A percentile compares a stretch with the other conserved stretches of the same genome.
These are phyloP conservation scores for Candida krabiensis DNA, from an alignment of 805 yeast species.

Conservation along the genomic window DNA sequence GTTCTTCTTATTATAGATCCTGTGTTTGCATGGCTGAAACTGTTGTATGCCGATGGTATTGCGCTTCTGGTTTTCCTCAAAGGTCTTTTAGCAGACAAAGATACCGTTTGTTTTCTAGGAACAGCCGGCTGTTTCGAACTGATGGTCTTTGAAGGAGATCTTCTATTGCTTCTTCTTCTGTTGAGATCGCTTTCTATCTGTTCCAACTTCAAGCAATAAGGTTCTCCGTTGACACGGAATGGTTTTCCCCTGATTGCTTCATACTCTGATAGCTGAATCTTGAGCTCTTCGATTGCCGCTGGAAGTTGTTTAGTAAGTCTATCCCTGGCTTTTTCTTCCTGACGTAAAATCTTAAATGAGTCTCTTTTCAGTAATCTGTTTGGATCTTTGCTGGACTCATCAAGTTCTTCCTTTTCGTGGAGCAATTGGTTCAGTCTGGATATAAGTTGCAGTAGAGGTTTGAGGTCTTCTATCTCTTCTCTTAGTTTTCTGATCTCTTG, in stretches of 20 bases:
- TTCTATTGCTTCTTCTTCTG: constrained; percentile 11
- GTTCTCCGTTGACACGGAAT: constrained; percentile 48
- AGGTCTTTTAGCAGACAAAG: constrained; percentile 4
- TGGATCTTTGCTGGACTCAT: constrained; percentile 74
- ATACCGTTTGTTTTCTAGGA: constrained; percentile 11
- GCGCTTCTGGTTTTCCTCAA: constrained; percentile 4
- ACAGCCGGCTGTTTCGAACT: background rate
- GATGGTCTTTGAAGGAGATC: constrained; percentile 23
- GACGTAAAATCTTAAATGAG: constrained; percentile 72
- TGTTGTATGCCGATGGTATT: background rate
- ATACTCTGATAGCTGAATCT: constrained; percentile 46
- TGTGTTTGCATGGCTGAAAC: constrained; percentile 8
- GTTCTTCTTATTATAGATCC: constrained; percentile 24
- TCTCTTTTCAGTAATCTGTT: constrained; percentile 73
- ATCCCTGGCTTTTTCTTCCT: constrained; percentile 78
- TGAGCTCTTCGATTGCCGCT: constrained; percentile 51
- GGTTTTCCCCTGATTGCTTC: constrained; percentile 40
- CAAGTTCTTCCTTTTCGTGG: constrained; percentile 61
- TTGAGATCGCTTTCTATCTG: constrained; percentile 23
- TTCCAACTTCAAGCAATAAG: constrained; percentile 35
- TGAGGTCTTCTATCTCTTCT: constrained; percentile 46
- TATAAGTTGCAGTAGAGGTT: constrained; percentile 57
- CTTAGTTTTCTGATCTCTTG: constrained; percentile 54
- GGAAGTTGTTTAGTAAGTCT: constrained; percentile 71
- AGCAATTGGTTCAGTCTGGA: constrained; percentile 54